A percentile compares a stretch with the other conserved stretches of the same genome.
Conservation (phyloP, 192 early-diverging fungal genomes). For the Haplosporangium gracile region DNA sequence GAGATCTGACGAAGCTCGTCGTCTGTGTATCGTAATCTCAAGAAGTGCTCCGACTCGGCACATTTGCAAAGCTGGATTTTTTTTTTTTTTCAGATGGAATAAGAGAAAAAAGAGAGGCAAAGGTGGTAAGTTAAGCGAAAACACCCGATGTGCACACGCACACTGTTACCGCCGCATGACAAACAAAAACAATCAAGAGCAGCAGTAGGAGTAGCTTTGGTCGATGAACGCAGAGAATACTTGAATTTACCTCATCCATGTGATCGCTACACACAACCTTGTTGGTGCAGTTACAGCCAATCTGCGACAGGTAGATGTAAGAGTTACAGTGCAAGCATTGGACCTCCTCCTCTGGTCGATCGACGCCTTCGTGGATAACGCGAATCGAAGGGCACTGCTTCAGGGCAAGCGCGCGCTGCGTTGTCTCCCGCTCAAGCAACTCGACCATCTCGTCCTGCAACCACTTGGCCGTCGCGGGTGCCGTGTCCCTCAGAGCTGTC, state of each 20-base stretch:
- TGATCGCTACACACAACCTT: constrained; percentile 79
- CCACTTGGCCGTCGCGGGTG: constrained; percentile 58
- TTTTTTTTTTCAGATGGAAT: too few species aligned
- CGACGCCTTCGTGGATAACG: constrained; percentile 59
- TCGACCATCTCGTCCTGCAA: constrained; percentile 61
- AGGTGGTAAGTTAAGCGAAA: background rate
- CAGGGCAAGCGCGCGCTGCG: constrained; percentile 59
- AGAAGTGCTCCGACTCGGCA: constrained; percentile 32
- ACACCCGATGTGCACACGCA: background rate
- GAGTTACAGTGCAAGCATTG: constrained; percentile 80
- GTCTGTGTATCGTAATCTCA: constrained; percentile 55
- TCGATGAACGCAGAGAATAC: too few species aligned
- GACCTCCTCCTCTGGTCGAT: constrained; percentile 66
- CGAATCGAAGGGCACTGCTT: constrained; percentile 49
- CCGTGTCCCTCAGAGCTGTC: constrained; percentile 60
- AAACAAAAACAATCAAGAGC: background rate
- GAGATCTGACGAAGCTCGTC: constrained; percentile 42
- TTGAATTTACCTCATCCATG: constrained; percentile 44
- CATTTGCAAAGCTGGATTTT: constrained; percentile 56
- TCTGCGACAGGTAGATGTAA: constrained; percentile 78
- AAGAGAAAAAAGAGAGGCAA: background rate
- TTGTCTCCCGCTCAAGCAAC: constrained; percentile 68
- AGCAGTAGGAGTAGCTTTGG: background rate
- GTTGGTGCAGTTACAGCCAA: constrained; percentile 70
- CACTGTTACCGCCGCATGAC: background rate